A percentile compares a stretch with the other conserved stretches of the same genome.
Evolutionary conservation across 1,284 basidiomycete genomes (phyloP).

Genomic region (Cryptococcus sp.): DNA sequence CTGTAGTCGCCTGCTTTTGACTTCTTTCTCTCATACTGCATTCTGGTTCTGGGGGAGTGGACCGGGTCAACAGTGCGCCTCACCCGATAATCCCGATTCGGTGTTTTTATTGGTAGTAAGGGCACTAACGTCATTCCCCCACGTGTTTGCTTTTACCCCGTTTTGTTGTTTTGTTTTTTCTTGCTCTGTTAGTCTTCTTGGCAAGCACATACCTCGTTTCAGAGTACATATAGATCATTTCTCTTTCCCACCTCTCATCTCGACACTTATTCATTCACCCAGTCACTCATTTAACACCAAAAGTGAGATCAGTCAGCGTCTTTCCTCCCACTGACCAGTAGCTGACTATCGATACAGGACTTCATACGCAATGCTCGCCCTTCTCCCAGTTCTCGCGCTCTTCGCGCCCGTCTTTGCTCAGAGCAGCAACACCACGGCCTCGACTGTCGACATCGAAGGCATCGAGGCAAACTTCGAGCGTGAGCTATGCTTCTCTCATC

Average conservation of each 20-base stretch:
- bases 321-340: too few relatives aligned
- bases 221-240: background rate
- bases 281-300: too few relatives aligned
- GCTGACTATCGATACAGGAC: background rate
- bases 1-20: too few relatives aligned
- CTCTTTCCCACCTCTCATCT: background rate
- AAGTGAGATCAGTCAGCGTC: too few relatives aligned
- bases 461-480: slow-evolving; percentile 45
- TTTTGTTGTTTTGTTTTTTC: slow-evolving; percentile 1
- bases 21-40: too few relatives aligned
- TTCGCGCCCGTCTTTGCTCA: slow-evolving; percentile 24
- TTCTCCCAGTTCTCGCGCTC: slow-evolving; percentile 22
- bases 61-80: too few relatives aligned
- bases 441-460: slow-evolving; percentile 32
- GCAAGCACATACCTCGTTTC: background rate
- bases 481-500: slow-evolving; percentile 16
- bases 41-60: too few relatives aligned
- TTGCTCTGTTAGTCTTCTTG: background rate
- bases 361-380: slow-evolving; percentile 19
- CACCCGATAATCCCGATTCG: too few relatives aligned
- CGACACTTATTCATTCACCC: background rate
- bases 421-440: slow-evolving; percentile 18
- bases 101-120: too few relatives aligned
- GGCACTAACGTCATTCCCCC: too few relatives aligned
- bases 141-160: background rate